These are phyloP conservation scores for Sporothrix sp. DNA, from an alignment of 2,329 filamentous ascomycete species.

Conservation along the genomic window DNA sequence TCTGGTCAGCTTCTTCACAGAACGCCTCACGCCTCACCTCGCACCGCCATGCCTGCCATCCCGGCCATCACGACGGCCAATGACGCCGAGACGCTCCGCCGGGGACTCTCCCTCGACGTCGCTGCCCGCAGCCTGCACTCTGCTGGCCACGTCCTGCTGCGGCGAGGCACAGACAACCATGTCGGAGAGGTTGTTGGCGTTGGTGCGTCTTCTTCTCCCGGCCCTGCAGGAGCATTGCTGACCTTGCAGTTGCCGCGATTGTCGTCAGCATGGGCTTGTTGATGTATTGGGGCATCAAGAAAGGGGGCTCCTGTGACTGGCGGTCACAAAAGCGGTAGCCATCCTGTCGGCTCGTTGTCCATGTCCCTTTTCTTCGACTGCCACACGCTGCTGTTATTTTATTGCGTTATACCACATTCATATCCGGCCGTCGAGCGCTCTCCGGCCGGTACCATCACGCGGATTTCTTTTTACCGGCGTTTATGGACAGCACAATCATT, in stretches of 20 bases:
- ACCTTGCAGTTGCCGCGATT: background rate
- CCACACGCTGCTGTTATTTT: too few species aligned
- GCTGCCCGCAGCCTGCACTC: conserved; percentile 3
- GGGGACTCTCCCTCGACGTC: background rate
- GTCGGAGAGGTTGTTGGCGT: conserved; percentile 11
- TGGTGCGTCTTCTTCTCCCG: background rate
- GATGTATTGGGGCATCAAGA: conserved; percentile 12
- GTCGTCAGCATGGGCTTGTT: conserved; percentile 3
- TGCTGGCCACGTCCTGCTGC: conserved; percentile 1
- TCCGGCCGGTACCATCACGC: too few species aligned
- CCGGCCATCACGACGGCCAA: background rate
- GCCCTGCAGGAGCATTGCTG: background rate
- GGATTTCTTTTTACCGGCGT: too few species aligned
- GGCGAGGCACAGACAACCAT: conserved; percentile 11
- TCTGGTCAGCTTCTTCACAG: too few species aligned
- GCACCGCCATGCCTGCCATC: background rate
- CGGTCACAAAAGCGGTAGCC: conserved; percentile 5
- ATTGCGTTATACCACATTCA: too few species aligned
- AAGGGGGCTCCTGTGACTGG: conserved; percentile 8
- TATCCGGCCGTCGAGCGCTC: too few species aligned
- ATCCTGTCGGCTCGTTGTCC: too few species aligned
- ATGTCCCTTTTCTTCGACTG: too few species aligned
- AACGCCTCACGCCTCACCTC: too few species aligned
- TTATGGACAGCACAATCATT: too few species aligned
- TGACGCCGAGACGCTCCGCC: background rate